Evolutionary conservation across 306 rosid species (phyloP), one percentile per base, ranked within the genome.

Genomic region (Lagenaria siceraria): DNA sequence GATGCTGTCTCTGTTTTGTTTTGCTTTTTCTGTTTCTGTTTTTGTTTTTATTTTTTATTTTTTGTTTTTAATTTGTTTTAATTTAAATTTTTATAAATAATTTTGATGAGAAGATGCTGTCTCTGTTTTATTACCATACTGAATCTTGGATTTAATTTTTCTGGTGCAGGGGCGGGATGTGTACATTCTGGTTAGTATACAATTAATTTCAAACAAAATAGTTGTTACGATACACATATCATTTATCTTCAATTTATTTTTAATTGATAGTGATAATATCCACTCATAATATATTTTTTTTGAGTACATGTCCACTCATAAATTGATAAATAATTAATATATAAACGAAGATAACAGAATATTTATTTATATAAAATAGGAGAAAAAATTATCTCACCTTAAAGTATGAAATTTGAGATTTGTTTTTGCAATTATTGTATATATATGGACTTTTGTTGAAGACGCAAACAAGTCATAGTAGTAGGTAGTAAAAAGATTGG

Each of bases 81-180:
- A n/a, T n/a, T n/a, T n/a, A n/a, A n/a, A n/a, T n/a, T n/a, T n/a
- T n/a, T n/a, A 42, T 42, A 42, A 43, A 11, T 43, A 43, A 46
- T 46, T 46, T 12, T 46, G 52, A 52, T 18, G 2, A 52, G 71
- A 31, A 63, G 46, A 63, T 29, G 12, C 12, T 42, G 13, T 17
- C 58, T 17, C 76, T 64, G 35, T 54, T 59, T 59, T 70, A 48
- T 62, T 46, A 80, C 61, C 60, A 40, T 40, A 80, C 83, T 83
- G 77, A 86, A 80, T 13, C 19, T 71, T 81, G 73, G 66, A 43
- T 10, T 52, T 80, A 75, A 43, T 69, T 82, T 61, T 72, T 80
- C 62, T 87, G 78, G 52, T 86, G 88, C 90, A 94, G 96, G 98
- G 97, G 60, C 87, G 98, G 58, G 96, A 92, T 64, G 96, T 92